Base-by-base conservation (phyloP, 371 early-diverging fungal genomes). In the Haplosporangium sp. region DNA sequence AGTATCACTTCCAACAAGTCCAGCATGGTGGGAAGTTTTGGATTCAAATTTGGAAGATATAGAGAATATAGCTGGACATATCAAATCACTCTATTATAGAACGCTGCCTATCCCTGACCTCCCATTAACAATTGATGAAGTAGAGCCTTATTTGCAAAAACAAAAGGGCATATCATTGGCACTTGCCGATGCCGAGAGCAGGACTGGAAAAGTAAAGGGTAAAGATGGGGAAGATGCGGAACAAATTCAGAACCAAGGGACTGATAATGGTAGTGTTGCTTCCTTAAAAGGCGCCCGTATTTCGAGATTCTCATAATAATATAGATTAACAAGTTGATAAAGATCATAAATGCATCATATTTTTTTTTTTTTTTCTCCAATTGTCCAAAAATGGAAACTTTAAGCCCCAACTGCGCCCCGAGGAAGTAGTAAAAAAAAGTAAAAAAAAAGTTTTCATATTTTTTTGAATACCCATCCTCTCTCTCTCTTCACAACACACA, bases 11-110 rank as follows among this genome's bases (percentile, higher is more conserved):
- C 97, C 98, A 4, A 84, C 70, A 9, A 63, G 73, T 11, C 90
- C 93, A 17, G 87, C 93, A 1, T 98, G 98, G 98, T 97, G 93
- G 92, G 84, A 90, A 8, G 83, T 98, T 15, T 95, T 98, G 86
- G 98, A 97, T 73, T 88, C 93, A 1, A 84, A 86, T 20, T 67
- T 85, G 40, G 89, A 88, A 9, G 96, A 97, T 63, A 77, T 95
- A 42, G 84, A 87, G 44, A 84, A 86, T 47, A 90, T 89, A 37
- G 89, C 93, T 17, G 89, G 87, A 38, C 88, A 92, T 35, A 89
- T 93, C 37, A 72, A 84, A 61, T 81, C 87, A 15, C 83, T 93
- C 17, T 90, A 90, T 65, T 90, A 90, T 75, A 81, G 65, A 61
- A 84, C 83, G 35, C 61, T 86, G 7, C 86, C 85, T 57, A 86